phyloP scores from a whole-genome alignment of 345 rosid genomes.

The Sapria himalayana region DNA sequence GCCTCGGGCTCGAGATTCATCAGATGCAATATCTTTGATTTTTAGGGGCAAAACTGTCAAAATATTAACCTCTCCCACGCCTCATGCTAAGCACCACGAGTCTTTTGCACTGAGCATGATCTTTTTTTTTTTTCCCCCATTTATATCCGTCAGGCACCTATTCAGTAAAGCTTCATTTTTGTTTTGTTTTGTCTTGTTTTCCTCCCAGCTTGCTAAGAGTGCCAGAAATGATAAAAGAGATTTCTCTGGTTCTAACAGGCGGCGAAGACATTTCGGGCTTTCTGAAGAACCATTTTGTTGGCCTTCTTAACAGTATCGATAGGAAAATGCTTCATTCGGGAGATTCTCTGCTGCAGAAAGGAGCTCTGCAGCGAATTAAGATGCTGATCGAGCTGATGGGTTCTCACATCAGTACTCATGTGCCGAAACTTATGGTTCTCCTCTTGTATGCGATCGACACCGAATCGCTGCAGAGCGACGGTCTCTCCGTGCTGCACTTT shows the following conservation, averaged over 20 bases:
- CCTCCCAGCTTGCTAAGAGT: conserved; percentile 53
- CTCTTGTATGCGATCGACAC: conserved; percentile 79
- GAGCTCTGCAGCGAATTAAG: conserved; percentile 76
- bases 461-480: conserved; percentile 71
- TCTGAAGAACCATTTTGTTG: conserved; percentile 89
- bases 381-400: conserved; percentile 91
- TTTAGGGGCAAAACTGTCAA: too few relatives aligned
- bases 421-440: conserved; percentile 88
- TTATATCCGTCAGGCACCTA: background rate
- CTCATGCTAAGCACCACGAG: too few relatives aligned
- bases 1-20: too few relatives aligned
- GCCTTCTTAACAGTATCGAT: conserved; percentile 83
- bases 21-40: too few relatives aligned
- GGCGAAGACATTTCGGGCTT: conserved; percentile 69
- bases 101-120: too few relatives aligned
- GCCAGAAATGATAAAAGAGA: conserved; percentile 58
- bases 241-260: conserved; percentile 56
- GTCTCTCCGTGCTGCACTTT: conserved; percentile 70
- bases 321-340: conserved; percentile 79
- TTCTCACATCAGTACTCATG: conserved; percentile 59
- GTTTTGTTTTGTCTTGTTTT: conserved; percentile 7
- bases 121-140: background rate
- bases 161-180: background rate
- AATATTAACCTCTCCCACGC: too few relatives aligned
- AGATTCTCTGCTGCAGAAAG: conserved; percentile 51